Evolutionary conservation across 176 grass and related monocot genomes (phyloP), one percentile per base, ranked within the genome.

Genomic region (Oryza coarctata): DNA sequence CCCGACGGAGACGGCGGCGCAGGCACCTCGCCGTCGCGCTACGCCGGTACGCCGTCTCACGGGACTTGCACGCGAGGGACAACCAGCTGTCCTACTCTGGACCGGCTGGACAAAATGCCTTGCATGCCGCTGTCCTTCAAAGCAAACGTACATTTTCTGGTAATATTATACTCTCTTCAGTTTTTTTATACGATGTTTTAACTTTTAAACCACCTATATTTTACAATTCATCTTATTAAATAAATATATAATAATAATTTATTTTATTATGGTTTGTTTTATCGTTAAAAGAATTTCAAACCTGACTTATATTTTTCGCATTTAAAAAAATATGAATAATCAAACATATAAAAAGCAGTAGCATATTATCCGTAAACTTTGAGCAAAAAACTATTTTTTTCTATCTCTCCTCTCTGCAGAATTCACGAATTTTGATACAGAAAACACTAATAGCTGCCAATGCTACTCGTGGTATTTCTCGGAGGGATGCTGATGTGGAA

Each of bases 61-160:
- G 33, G 44, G 63, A 76, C 44, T 27, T 76, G 31, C 3, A 68
- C 33, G 10, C 7, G 15, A 84, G 73, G 9, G 82, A 84, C 33
- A 58, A n/a, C 23, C 11, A 4, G 31, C 1, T 76, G 82, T 84
- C 82, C 1, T 84, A 76, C 33, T 38, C 82, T 5, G 82, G 82
- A 29, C 82, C 72, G 12, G 45, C 36, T 30, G 82, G 82, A 40
- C 72, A 84, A 39, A 84, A 68, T 58, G 82, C 72, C 1, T n/a
- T 76, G 33, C 72, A 76, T 57, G 82, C 73, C 3, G 72, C 82
- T 12, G 72, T 84, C 57, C 72, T 84, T 58, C 61, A 49, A 30
- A 76, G 82, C 63, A 31, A 55, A 84, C n/a, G n/a, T n/a, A n/a
- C n/a, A n/a, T n/a, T n/a, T n/a, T n/a, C n/a, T n/a, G n/a, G n/a